phyloP scores from a whole-genome alignment of 2,329 filamentous ascomycete species.

The Raffaelea arxii region DNA sequence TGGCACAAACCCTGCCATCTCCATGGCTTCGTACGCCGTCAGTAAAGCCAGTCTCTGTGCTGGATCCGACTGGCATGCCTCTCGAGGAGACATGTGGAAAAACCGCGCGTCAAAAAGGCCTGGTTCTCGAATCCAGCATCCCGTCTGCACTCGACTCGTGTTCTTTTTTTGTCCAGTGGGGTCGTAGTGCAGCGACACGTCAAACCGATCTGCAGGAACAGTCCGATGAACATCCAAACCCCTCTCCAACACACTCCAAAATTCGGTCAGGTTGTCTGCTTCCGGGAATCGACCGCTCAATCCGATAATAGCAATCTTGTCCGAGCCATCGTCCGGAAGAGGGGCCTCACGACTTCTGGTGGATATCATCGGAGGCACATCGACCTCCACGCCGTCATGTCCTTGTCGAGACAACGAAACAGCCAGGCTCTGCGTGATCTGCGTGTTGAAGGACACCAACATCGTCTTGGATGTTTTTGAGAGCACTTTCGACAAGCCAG shows the following conservation, averaged over 20 bases:
- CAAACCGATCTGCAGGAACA: not conserved
- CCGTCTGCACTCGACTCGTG: not conserved
- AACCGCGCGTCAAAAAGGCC: conserved; percentile 69
- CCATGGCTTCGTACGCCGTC: conserved; percentile 70
- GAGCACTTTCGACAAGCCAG: not conserved
- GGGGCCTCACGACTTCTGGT: not conserved
- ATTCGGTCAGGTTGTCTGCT: not conserved
- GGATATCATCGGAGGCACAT: not conserved
- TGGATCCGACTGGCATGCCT: conserved; percentile 70
- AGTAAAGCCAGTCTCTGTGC: conserved; percentile 67
- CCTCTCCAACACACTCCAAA: not conserved
- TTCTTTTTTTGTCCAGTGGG: not conserved
- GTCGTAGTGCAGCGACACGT: not conserved
- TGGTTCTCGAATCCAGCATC: conserved; percentile 62
- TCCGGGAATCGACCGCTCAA: not conserved
- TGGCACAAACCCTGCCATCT: conserved; percentile 68
- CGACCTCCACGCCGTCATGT: not conserved
- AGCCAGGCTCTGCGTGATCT: not conserved
- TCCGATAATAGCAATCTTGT: not conserved
- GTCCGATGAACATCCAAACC: conserved; percentile 33
- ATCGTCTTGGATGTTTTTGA: not conserved
- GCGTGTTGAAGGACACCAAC: not conserved
- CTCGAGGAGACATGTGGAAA: conserved; percentile 50
- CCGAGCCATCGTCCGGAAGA: not conserved
- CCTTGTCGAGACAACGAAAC: not conserved